Evolutionary conservation across 108 stramenopile species (phyloP).

Genomic region (Chaetoceros tenuissimus): DNA sequence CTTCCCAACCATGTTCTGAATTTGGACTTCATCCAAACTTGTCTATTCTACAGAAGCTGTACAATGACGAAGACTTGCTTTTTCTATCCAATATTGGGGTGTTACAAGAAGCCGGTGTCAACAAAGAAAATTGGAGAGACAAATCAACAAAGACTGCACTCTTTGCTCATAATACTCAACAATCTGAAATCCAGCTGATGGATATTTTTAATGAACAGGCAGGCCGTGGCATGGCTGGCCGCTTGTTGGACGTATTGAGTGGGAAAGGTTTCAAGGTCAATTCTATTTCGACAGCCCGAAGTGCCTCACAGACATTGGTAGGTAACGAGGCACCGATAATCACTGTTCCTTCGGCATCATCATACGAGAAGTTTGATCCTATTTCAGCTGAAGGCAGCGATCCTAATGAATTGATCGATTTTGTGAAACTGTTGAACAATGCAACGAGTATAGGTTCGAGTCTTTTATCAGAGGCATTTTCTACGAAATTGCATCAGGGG

Average conservation of each 20-base stretch:
- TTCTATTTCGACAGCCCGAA: too few species aligned
- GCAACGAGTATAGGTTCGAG: too few species aligned
- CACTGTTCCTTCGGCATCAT: too few species aligned
- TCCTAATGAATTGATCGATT: too few species aligned
- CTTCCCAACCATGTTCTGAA: neutral
- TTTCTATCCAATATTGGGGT: slow-evolving; percentile 21
- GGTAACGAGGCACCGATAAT: too few species aligned
- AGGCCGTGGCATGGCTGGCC: slow-evolving; percentile 21
- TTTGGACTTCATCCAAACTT: slow-evolving; percentile 15
- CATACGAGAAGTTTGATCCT: too few species aligned
- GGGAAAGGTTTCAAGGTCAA: neutral
- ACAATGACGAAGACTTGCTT: slow-evolving; percentile 29
- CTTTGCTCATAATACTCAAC: slow-evolving; percentile 37
- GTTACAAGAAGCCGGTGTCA: slow-evolving; percentile 6
- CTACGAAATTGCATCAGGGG: too few species aligned
- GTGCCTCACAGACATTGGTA: too few species aligned
- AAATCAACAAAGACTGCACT: slow-evolving; percentile 2
- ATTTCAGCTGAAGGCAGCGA: too few species aligned
- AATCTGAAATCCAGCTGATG: slow-evolving; percentile 18
- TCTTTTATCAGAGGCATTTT: too few species aligned
- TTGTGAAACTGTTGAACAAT: too few species aligned
- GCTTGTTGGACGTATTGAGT: slow-evolving; percentile 23
- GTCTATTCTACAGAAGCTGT: slow-evolving; percentile 37
- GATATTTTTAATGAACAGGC: slow-evolving; percentile 22
- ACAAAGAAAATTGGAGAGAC: slow-evolving; percentile 11